phyloP scores from a whole-genome alignment of 208 protist genomes.

The Naegleria gruberi region DNA sequence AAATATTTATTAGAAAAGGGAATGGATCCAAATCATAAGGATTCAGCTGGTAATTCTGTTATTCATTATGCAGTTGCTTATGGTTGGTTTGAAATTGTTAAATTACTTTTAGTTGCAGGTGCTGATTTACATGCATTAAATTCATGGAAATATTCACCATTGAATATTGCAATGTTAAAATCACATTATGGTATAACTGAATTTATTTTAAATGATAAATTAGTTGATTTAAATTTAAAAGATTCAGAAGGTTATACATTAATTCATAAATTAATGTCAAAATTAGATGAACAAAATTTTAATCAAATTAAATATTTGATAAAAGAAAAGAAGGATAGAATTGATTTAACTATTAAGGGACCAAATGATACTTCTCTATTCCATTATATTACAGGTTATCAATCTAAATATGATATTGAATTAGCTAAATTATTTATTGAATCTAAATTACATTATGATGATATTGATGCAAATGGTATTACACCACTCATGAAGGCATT shows the following conservation, averaged over 20 bases:
- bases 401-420: background rate
- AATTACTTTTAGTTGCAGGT: background rate
- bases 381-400: background rate
- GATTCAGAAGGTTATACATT: background rate
- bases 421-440: background rate
- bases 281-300: background rate
- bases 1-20: background rate
- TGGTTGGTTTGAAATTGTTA: constrained; percentile 11
- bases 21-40: background rate
- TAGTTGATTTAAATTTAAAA: constrained; percentile 3
- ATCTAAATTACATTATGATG: background rate
- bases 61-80: constrained; percentile 25
- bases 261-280: background rate
- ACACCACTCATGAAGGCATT: background rate
- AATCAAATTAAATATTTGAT: background rate
- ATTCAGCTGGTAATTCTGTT: background rate
- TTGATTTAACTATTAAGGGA: background rate
- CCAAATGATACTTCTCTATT: background rate
- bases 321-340: background rate
- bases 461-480: background rate
- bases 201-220: background rate
- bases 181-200: background rate
- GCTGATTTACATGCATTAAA: background rate
- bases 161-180: constrained; percentile 4
- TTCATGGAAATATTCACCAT: background rate